Conservation (phyloP, 2,329 filamentous ascomycete genomes). For the Sarocladium kiliense region DNA sequence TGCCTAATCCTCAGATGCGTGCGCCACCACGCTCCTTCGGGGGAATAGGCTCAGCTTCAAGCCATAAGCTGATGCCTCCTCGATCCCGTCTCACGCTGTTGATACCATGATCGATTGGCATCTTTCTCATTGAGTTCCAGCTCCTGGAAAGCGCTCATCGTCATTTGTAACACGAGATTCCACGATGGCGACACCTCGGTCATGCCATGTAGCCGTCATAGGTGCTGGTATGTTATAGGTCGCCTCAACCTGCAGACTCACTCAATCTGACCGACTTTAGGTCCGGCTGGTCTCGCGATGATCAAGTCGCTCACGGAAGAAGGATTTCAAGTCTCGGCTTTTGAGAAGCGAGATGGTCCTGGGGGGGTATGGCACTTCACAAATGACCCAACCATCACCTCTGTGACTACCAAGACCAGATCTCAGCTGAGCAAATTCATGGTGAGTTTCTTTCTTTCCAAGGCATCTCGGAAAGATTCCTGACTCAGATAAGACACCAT, state of each 20-base stretch:
- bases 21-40: too few relatives aligned
- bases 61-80: too few relatives aligned
- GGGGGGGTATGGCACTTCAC: slow-evolving; percentile 20
- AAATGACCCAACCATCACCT: slow-evolving; percentile 17
- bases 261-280: slow-evolving; percentile 10
- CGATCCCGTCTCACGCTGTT: too few relatives aligned
- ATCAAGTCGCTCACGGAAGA: slow-evolving; percentile 19
- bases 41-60: too few relatives aligned
- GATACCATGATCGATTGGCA: too few relatives aligned
- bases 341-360: slow-evolving; percentile 17
- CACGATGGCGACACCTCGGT: neutral
- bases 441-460: slow-evolving; percentile 10
- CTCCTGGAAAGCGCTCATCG: too few relatives aligned
- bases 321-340: slow-evolving; percentile 18
- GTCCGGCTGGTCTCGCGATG: slow-evolving; percentile 17
- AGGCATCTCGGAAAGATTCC: neutral
- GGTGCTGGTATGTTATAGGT: slow-evolving; percentile 14
- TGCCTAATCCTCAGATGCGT: too few relatives aligned
- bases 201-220: slow-evolving; percentile 15
- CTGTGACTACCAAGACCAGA: slow-evolving; percentile 15
- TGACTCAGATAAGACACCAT: slow-evolving; percentile 13
- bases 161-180: too few relatives aligned
- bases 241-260: neutral
- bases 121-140: too few relatives aligned
- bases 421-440: slow-evolving; percentile 21